Evolutionary conservation across 192 early-diverging fungal species (phyloP), one percentile per base, ranked within the genome.

Genomic region (Helicostylum pulchrum): DNA sequence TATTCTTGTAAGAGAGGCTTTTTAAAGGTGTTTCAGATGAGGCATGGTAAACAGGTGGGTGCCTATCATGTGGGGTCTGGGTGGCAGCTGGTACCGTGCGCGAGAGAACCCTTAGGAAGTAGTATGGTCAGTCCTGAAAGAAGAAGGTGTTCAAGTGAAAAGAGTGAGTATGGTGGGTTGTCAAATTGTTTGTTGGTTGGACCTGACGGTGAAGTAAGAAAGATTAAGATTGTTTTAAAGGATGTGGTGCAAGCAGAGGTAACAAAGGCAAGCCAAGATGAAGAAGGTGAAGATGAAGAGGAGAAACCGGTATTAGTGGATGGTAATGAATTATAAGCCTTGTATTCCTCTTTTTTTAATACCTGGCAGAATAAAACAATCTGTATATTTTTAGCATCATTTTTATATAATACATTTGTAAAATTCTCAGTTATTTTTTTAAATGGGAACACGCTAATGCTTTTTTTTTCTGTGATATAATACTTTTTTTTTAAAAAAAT

Each of bases 1-100:
- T 90, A 90, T 70, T 75, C 79, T 9, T 73, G 80, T 3, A 74
- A 82, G 45, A 77, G 85, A 47, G 89, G 89, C 2, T 70, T 85
- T 4, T 68, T 89, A 17, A 86, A 91, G 54, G 68, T 91, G 6
- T 84, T 84, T 61, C 80, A 77, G 20, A 80, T 86, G 58, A 72
- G 85, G 3, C 81, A 86, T 70, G 83, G 87, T 9, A 74, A 80
- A 30, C 80, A 86, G 7, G 67, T 86, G 3, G 86, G 84, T 17
- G 66, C 81, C 4, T 69, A 84, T 39, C 76, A 83, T 34, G 79
- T 88, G 7, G 89, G 87, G 10, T 34, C 74, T n/a, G 85, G 79
- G 3, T 83, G 81, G 76, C 75, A 75, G 17, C 50, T 86, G 12
- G 75, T 85, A 1, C 73, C 77, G 0, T 70, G 74, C 72, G 47